Conservation (phyloP, 192 early-diverging fungal genomes). For the Backusella luteola region DNA sequence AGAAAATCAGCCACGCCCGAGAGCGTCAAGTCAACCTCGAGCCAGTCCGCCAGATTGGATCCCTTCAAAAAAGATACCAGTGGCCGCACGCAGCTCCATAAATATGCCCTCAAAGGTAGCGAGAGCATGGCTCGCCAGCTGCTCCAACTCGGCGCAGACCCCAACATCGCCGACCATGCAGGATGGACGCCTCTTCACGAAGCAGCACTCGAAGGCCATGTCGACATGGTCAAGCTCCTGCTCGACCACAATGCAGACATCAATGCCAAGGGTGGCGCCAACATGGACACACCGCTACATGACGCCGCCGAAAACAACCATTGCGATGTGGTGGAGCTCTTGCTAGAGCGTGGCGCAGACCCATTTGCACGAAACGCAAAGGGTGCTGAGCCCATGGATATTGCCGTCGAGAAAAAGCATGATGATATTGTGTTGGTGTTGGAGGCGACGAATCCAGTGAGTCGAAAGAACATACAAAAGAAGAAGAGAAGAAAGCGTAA, state of each 20-base stretch:
- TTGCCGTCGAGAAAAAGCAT: constrained; percentile 43
- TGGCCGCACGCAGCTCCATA: constrained; percentile 66
- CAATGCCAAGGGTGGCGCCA: constrained; percentile 50
- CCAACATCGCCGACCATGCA: constrained; percentile 59
- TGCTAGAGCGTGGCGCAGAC: constrained; percentile 48
- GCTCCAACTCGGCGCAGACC: constrained; percentile 59
- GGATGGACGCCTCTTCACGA: constrained; percentile 67
- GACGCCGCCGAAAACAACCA: constrained; percentile 60
- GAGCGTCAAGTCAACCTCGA: background rate
- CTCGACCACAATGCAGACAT: constrained; percentile 55
- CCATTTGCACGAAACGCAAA: constrained; percentile 56
- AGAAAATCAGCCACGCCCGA: background rate
- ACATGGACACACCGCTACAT: constrained; percentile 64
- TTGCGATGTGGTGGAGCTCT: constrained; percentile 38
- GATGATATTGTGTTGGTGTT: constrained; percentile 18
- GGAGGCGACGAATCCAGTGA: background rate
- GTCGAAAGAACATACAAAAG: background rate
- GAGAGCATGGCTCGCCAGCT: constrained; percentile 45
- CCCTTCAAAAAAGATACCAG: constrained; percentile 52
- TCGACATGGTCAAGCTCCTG: constrained; percentile 45
- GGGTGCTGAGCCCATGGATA: constrained; percentile 45
- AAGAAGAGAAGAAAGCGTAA: background rate
- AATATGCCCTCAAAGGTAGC: constrained; percentile 56
- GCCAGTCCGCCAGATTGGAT: constrained; percentile 28
- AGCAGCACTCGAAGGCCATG: constrained; percentile 57